These are phyloP conservation scores for Solanum gracilifrons DNA, from an alignment of 257 asterid species.

Conservation along the genomic window DNA sequence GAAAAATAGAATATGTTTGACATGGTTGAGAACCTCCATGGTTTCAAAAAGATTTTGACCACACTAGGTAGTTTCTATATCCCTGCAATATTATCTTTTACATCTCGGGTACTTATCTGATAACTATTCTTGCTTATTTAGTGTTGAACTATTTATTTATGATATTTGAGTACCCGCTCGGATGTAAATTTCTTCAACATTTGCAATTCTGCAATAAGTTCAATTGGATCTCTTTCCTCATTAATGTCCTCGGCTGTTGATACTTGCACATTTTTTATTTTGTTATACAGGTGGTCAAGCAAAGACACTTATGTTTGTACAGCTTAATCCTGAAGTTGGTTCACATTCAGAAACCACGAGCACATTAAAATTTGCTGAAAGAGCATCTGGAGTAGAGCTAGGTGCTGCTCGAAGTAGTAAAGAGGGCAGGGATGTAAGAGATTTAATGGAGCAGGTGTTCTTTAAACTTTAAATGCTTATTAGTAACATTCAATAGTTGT, in stretches of 20 bases:
- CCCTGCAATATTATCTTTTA: neutral
- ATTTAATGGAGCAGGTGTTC: constrained; percentile 42
- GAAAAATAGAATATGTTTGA: neutral
- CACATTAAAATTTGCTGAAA: constrained; percentile 57
- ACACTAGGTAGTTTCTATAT: neutral
- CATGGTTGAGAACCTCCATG: neutral
- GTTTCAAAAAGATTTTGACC: neutral
- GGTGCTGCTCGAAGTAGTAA: constrained; percentile 46
- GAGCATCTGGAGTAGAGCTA: constrained; percentile 42
- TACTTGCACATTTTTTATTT: neutral
- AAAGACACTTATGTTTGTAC: constrained; percentile 63
- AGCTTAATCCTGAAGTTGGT: constrained; percentile 44
- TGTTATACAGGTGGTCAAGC: constrained; percentile 48
- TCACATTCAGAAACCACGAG: constrained; percentile 50
- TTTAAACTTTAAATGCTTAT: neutral
- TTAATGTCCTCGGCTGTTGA: neutral
- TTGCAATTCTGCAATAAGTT: neutral
- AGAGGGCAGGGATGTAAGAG: constrained; percentile 32
- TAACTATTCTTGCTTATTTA: neutral
- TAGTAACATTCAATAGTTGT: neutral
- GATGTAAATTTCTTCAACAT: neutral
- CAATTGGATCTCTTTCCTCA: neutral
- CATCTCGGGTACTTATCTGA: neutral
- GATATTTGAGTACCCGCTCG: neutral
- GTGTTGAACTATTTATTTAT: neutral